Evolutionary conservation across 805 yeast genomes (phyloP).

Genomic region (Saturnispora gosingensis): DNA sequence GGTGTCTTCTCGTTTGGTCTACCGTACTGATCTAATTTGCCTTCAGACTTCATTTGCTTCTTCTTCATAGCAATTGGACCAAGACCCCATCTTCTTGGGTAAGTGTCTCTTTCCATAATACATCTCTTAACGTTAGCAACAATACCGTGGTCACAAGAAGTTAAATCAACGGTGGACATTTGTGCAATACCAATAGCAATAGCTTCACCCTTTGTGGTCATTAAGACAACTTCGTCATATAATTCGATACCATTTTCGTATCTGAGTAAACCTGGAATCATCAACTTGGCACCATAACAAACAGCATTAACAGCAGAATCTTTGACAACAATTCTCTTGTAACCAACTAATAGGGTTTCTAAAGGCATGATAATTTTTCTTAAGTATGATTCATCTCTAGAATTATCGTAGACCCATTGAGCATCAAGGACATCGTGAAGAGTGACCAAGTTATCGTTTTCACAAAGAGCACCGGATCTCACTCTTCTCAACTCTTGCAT

Average conservation of each 20-base stretch:
- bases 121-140: constrained; percentile 98
- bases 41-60: constrained; percentile 95
- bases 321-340: constrained; percentile 88
- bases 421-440: constrained; percentile 97
- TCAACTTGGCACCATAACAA: constrained; percentile 97
- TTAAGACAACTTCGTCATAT: constrained; percentile 94
- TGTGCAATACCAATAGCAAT: constrained; percentile 97
- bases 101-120: constrained; percentile 98
- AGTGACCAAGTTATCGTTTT: constrained; percentile 85
- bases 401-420: constrained; percentile 95
- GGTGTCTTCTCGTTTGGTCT: constrained; percentile 92
- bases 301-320: constrained; percentile 96
- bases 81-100: constrained; percentile 99
- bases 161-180: constrained; percentile 96
- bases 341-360: constrained; percentile 87
- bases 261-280: constrained; percentile 97
- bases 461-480: constrained; percentile 91
- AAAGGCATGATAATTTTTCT: constrained; percentile 92
- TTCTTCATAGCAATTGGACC: constrained; percentile 98
- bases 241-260: constrained; percentile 96
- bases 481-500: constrained; percentile 99
- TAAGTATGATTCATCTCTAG: constrained; percentile 91
- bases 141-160: constrained; percentile 96
- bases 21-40: constrained; percentile 94
- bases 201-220: constrained; percentile 99